Evolutionary conservation across 2,329 filamentous ascomycete genomes (phyloP).

Genomic region (Colletotrichum sp.): DNA sequence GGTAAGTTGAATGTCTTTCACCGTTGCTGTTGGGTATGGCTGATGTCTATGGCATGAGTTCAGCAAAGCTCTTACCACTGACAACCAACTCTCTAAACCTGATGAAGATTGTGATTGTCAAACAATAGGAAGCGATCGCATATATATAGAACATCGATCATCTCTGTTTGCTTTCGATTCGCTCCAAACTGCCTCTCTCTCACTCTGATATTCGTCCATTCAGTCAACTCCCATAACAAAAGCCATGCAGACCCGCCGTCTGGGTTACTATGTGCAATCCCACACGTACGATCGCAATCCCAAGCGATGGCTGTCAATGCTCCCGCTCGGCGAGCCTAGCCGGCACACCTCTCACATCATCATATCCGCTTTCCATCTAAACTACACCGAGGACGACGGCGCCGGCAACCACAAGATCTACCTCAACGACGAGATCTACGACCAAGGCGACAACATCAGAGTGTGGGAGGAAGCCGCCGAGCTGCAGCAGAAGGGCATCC

Average conservation of each 20-base stretch:
- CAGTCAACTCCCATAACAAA: background rate
- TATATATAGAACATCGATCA: no score
- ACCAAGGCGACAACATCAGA: background rate
- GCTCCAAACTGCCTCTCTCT: background rate
- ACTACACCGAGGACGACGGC: background rate
- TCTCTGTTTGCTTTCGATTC: background rate
- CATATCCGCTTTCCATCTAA: background rate
- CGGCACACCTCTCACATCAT: background rate
- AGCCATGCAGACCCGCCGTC: background rate
- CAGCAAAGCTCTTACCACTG: background rate
- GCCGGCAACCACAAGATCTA: background rate
- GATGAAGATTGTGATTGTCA: background rate
- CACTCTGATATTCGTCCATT: background rate
- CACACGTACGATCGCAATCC: background rate
- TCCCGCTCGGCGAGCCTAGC: background rate
- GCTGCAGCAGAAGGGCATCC: background rate
- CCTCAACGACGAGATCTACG: background rate
- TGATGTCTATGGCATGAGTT: background rate
- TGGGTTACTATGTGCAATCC: background rate
- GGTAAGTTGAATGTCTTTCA: background rate
- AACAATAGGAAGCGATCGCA: no score
- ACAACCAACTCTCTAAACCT: fast-evolving
- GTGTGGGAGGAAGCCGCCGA: background rate
- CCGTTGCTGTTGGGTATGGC: background rate
- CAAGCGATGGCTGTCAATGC: background rate